Evolutionary conservation across 2,329 filamentous ascomycete genomes (phyloP).

Genomic region (Botryotinia convoluta): DNA sequence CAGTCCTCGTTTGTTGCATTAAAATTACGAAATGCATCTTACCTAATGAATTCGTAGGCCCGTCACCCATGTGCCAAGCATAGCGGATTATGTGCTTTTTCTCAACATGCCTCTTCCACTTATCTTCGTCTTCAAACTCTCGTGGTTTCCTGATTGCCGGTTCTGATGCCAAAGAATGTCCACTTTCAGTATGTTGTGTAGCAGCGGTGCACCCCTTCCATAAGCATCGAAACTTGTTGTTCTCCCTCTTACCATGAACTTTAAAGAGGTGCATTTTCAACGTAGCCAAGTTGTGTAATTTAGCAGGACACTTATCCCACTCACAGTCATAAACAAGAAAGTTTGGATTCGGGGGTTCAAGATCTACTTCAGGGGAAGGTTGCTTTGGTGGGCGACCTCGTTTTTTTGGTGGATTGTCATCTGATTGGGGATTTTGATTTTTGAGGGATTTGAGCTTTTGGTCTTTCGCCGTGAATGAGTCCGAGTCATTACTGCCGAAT

Average conservation of each 20-base stretch:
- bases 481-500: background rate
- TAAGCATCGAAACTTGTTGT: constrained; percentile 36
- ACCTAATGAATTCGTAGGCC: constrained; percentile 42
- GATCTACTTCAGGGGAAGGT: constrained; percentile 4
- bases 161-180: constrained; percentile 7
- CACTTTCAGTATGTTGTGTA: constrained; percentile 23
- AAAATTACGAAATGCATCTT: constrained; percentile 4
- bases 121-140: constrained; percentile 30
- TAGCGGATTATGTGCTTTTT: constrained; percentile 52
- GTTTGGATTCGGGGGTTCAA: constrained; percentile 38
- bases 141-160: constrained; percentile 19
- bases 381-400: constrained; percentile 23
- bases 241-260: constrained; percentile 45
- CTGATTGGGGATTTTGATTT: background rate
- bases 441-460: background rate
- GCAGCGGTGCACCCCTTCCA: constrained; percentile 44
- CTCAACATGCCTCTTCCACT: constrained; percentile 53
- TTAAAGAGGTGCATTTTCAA: constrained; percentile 52
- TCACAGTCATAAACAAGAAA: constrained; percentile 58
- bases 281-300: constrained; percentile 61
- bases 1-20: background rate
- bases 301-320: constrained; percentile 57
- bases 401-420: constrained; percentile 22
- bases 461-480: background rate
- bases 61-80: constrained; percentile 60